Evolutionary conservation across 164 flowering plant genomes (phyloP).

Genomic region (Annona cherimola): DNA sequence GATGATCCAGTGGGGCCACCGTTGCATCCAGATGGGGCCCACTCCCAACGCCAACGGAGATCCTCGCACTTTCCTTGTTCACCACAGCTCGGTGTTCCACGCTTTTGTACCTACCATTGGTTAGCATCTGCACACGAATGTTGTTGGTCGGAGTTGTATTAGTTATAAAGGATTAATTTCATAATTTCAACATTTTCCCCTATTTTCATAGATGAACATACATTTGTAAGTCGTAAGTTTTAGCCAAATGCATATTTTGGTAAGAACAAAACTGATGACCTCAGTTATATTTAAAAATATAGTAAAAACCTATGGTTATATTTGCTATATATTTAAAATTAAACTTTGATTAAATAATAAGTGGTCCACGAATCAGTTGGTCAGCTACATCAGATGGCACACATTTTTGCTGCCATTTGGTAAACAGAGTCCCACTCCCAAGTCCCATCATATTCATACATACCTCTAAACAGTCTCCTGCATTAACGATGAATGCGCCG

Average conservation of each 20-base stretch:
- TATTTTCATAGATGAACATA: neutral
- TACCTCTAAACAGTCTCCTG: constrained; percentile 29
- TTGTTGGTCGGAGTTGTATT: neutral
- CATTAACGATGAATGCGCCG: constrained; percentile 21
- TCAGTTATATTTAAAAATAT: neutral
- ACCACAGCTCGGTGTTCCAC: constrained; percentile 16
- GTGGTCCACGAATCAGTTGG: neutral
- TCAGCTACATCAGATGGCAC: neutral
- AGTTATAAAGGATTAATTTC: neutral
- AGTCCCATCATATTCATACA: neutral
- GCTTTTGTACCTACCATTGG: constrained; percentile 20
- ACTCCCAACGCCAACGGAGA: constrained; percentile 25
- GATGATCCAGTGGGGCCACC: constrained; percentile 14
- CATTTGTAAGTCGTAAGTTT: neutral
- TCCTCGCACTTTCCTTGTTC: constrained; percentile 11
- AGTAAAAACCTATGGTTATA: neutral
- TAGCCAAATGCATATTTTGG: neutral
- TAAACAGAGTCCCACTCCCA: neutral
- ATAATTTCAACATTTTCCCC: neutral
- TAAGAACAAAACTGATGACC: no score
- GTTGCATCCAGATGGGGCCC: constrained; percentile 17
- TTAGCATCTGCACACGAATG: constrained; percentile 1
- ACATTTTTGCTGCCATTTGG: neutral
- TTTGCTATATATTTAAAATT: no score
- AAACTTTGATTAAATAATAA: no score